These are phyloP conservation scores for Mucor irregularis DNA, from an alignment of 371 early-diverging fungal species.

Conservation along the genomic window DNA sequence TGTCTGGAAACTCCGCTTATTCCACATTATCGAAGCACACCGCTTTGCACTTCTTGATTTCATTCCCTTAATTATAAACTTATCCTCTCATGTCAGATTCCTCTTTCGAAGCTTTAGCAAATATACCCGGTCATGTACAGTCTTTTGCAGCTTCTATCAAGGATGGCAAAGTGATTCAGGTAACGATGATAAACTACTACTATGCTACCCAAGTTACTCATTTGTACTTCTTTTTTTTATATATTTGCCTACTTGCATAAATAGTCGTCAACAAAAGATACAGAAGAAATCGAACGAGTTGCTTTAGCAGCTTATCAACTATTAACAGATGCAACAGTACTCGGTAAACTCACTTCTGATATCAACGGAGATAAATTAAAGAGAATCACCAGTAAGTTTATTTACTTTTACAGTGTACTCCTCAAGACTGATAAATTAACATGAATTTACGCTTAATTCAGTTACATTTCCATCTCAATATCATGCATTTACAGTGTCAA, in stretches of 20 bases:
- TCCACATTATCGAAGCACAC: no score
- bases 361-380: slow-evolving; percentile 26
- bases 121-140: slow-evolving; percentile 21
- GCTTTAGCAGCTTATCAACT: slow-evolving; percentile 26
- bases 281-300: background rate
- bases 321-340: slow-evolving; percentile 16
- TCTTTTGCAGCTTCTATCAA: slow-evolving; percentile 25
- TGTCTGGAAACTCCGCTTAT: no score
- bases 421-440: no score
- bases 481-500: slow-evolving; percentile 29
- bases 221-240: background rate
- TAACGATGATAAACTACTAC: slow-evolving; percentile 1
- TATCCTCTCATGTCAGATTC: slow-evolving; percentile 31
- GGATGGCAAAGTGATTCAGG: slow-evolving; percentile 25
- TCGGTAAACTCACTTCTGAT: slow-evolving; percentile 15
- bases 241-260: background rate
- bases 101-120: slow-evolving; percentile 25
- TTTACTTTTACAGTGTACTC: background rate
- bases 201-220: background rate
- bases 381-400: slow-evolving; percentile 20
- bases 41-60: no score
- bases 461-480: slow-evolving; percentile 30
- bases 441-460: background rate
- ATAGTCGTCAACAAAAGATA: slow-evolving; percentile 11
- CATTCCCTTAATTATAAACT: background rate